These are phyloP conservation scores for Rhododendron molle DNA, from an alignment of 148 eudicot species.

Conservation along the genomic window DNA sequence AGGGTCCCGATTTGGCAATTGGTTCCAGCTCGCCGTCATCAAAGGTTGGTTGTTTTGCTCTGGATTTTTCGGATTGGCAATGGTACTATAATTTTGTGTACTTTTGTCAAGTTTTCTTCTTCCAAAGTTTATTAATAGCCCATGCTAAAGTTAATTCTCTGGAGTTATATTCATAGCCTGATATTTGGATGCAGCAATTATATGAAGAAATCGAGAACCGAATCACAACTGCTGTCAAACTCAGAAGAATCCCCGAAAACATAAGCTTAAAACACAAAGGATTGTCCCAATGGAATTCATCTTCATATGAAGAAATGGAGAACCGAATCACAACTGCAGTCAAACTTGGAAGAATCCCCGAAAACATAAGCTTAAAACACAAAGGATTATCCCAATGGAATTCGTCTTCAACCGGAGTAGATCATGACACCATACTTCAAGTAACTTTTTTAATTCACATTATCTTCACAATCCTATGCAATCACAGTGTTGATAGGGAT, in stretches of 20 bases:
- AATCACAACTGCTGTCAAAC: conserved; percentile 40
- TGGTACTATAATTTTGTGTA: no score
- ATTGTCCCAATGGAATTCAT: conserved; percentile 54
- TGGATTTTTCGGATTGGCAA: no score
- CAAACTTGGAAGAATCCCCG: conserved; percentile 36
- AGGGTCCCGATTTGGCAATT: no score
- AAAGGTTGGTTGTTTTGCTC: no score
- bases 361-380: conserved; percentile 37
- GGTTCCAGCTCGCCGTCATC: no score
- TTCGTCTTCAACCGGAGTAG: conserved; percentile 36
- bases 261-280: conserved; percentile 47
- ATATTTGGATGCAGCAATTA: conserved; percentile 37
- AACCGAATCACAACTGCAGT: conserved; percentile 43
- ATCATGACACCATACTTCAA: conserved; percentile 80
- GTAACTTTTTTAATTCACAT: conserved; percentile 21
- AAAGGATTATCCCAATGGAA: conserved; percentile 74
- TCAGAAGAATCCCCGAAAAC: conserved; percentile 40
- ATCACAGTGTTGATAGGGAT: no score
- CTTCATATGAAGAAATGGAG: conserved; percentile 33
- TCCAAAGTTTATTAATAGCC: neutral
- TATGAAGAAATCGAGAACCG: conserved; percentile 60
- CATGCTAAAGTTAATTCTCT: neutral
- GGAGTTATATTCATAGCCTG: neutral
- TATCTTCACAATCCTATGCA: neutral
- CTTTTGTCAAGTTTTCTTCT: neutral